These are phyloP conservation scores for Avena eriantha DNA, from an alignment of 176 grass and related monocot genomes.

Conservation along the genomic window DNA sequence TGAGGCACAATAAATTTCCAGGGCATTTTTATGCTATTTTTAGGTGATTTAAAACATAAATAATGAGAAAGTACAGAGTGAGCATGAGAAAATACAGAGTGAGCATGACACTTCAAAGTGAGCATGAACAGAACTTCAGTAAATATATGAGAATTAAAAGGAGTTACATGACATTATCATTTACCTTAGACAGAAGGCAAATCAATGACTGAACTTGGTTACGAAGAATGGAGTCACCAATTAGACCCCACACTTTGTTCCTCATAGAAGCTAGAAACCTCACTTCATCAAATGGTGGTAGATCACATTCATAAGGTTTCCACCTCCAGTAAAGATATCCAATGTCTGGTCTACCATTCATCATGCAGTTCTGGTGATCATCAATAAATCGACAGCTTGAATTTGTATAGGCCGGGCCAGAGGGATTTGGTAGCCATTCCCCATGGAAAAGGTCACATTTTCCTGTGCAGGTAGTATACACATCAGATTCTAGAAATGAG, in stretches of 20 bases:
- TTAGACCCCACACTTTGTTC: slow-evolving; percentile 73
- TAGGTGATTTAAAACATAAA: slow-evolving; percentile 16
- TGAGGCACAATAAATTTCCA: neutral
- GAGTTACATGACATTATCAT: neutral
- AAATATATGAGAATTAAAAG: neutral
- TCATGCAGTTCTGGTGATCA: slow-evolving; percentile 77
- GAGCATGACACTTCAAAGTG: slow-evolving; percentile 13
- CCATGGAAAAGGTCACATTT: slow-evolving; percentile 70
- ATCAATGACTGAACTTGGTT: slow-evolving; percentile 87
- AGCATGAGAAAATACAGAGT: neutral
- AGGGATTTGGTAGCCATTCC: slow-evolving; percentile 66
- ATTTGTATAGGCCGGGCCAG: slow-evolving; percentile 84
- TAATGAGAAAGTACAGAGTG: neutral
- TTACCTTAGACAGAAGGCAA: slow-evolving; percentile 88
- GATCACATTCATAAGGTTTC: slow-evolving; percentile 76
- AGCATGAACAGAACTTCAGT: neutral
- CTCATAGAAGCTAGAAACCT: slow-evolving; percentile 73
- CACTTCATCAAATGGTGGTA: slow-evolving; percentile 57
- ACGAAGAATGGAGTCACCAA: slow-evolving; percentile 89
- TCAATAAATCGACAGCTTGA: slow-evolving; percentile 76
- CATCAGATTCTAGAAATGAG: slow-evolving; percentile 40
- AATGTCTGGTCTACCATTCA: slow-evolving; percentile 71
- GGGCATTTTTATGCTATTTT: neutral
- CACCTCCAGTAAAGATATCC: slow-evolving; percentile 76
- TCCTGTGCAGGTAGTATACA: slow-evolving; percentile 28